Conservation (phyloP, 2,329 filamentous ascomycete species). For the Leptosphaerulina australis region DNA sequence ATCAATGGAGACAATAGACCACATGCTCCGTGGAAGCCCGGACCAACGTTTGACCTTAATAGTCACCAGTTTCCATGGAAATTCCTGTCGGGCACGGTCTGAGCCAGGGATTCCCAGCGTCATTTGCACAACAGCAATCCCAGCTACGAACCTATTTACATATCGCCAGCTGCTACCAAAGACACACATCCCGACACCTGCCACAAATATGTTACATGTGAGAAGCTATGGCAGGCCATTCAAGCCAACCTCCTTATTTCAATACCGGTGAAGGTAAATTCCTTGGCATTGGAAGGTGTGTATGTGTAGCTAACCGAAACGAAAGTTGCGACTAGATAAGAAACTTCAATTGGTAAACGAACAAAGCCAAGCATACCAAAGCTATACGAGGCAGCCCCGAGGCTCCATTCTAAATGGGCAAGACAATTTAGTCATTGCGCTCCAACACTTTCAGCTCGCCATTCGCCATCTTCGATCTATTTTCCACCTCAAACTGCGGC, state of each 20-base stretch:
- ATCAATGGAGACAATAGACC: conserved; percentile 33
- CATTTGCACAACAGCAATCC: too few species aligned
- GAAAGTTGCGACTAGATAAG: not conserved
- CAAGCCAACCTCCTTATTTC: not conserved
- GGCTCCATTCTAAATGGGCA: conserved; percentile 5
- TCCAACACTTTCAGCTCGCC: not conserved
- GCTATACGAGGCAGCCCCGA: conserved; percentile 10
- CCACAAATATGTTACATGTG: too few species aligned
- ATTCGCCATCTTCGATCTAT: not conserved
- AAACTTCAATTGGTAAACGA: conserved; percentile 7
- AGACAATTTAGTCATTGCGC: not conserved
- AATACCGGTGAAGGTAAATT: conserved; percentile 1
- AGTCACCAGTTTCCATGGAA: conserved; percentile 44
- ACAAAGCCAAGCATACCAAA: not conserved
- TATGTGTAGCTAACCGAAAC: not conserved
- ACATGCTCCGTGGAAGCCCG: conserved; percentile 38
- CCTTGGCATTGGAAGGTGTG: not conserved
- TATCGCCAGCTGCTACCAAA: too few species aligned
- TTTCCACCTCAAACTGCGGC: not conserved
- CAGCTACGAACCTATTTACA: too few species aligned
- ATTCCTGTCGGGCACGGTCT: conserved; percentile 42
- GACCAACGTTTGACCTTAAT: conserved; percentile 38
- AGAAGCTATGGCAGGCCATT: not conserved
- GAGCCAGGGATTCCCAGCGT: too few species aligned
- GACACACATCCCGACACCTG: too few species aligned